Conservation (phyloP, 192 early-diverging fungal genomes). For the Podila epicladia region DNA sequence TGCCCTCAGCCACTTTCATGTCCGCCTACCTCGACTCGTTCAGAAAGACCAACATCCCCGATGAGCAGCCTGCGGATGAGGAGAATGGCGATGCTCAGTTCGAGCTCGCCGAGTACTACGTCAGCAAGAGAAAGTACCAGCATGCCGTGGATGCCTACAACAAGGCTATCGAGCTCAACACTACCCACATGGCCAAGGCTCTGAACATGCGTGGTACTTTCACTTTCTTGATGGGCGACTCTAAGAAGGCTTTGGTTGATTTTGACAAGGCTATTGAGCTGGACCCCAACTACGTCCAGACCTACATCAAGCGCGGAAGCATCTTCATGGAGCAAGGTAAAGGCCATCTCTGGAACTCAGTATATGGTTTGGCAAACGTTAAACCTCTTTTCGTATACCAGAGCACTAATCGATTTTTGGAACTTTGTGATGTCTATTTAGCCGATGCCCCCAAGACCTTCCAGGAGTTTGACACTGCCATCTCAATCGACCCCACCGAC, state of each 20-base stretch:
- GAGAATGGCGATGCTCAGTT: slow-evolving; percentile 62
- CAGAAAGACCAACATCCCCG: slow-evolving; percentile 39
- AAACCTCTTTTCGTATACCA: no score
- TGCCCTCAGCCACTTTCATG: slow-evolving; percentile 95
- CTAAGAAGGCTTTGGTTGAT: slow-evolving; percentile 74
- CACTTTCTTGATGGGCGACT: slow-evolving; percentile 86
- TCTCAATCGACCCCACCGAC: slow-evolving; percentile 72
- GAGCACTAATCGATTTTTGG: not conserved
- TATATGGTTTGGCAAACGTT: no score
- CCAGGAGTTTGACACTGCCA: slow-evolving; percentile 76
- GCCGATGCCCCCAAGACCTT: slow-evolving; percentile 67
- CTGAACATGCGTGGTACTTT: slow-evolving; percentile 92
- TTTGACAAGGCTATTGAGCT: slow-evolving; percentile 84
- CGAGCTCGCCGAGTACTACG: slow-evolving; percentile 60
- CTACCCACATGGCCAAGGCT: slow-evolving; percentile 68
- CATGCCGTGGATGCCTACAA: slow-evolving; percentile 69
- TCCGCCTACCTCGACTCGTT: slow-evolving; percentile 96
- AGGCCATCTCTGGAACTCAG: not conserved
- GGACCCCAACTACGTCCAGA: slow-evolving; percentile 83
- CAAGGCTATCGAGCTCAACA: slow-evolving; percentile 71
- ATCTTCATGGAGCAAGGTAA: slow-evolving; percentile 88
- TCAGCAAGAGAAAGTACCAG: slow-evolving; percentile 65
- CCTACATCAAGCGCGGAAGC: slow-evolving; percentile 89
- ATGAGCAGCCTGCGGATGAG: slow-evolving; percentile 27
- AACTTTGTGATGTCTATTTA: slow-evolving; percentile 1